Evolutionary conservation across 2,329 filamentous ascomycete genomes (phyloP).

Genomic region (Pseudofabraea citricarpa): DNA sequence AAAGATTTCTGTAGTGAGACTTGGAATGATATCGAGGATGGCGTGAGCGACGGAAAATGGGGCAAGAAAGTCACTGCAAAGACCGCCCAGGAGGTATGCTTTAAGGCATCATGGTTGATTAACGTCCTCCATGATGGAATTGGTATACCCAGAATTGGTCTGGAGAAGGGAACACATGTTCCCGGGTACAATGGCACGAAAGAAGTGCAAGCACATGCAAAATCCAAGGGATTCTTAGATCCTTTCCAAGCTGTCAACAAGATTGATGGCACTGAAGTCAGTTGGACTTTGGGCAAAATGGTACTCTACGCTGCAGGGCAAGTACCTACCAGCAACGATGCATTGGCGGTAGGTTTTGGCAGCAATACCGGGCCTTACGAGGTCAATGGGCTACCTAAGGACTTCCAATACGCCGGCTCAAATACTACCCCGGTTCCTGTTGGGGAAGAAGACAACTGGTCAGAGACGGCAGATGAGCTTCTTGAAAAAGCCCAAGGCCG

Average conservation of each 20-base stretch:
- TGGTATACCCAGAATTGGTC: conserved; percentile 78
- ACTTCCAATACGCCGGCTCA: conserved; percentile 81
- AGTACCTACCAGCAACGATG: conserved; percentile 56
- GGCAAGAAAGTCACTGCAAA: conserved; percentile 69
- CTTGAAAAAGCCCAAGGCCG: conserved; percentile 62
- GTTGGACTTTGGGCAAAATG: conserved; percentile 97
- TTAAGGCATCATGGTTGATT: conserved; percentile 97
- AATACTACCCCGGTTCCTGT: conserved; percentile 26
- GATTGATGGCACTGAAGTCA: conserved; percentile 86
- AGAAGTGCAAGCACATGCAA: conserved; percentile 60
- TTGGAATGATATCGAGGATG: conserved; percentile 71
- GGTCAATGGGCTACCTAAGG: conserved; percentile 52
- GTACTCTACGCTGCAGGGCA: conserved; percentile 91
- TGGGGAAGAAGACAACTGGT: conserved; percentile 54
- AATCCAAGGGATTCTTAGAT: conserved; percentile 71
- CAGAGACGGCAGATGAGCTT: conserved; percentile 48
- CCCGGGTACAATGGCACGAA: conserved; percentile 66
- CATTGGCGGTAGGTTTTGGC: conserved; percentile 85
- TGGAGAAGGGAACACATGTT: conserved; percentile 55
- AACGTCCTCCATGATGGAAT: conserved; percentile 96
- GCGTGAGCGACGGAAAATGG: conserved; percentile 62
- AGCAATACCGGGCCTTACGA: conserved; percentile 50
- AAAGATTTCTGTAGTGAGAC: conserved; percentile 78
- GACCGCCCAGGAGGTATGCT: conserved; percentile 83
- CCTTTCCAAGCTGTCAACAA: conserved; percentile 92